phyloP scores from a whole-genome alignment of 208 protist genomes.

The Trypanosoma vivax region DNA sequence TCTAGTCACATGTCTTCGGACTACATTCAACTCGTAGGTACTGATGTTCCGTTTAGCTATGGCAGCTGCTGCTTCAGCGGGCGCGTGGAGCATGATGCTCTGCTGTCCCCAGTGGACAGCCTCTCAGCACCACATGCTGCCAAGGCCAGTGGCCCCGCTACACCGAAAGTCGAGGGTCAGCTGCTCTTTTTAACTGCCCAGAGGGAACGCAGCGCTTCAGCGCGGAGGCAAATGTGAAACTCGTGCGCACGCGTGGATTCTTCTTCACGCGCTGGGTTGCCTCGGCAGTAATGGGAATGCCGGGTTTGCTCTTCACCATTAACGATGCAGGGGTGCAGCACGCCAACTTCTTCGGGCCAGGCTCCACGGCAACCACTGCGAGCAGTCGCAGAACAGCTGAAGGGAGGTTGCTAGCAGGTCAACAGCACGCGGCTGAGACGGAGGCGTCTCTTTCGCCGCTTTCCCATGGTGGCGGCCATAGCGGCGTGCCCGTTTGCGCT shows the following conservation, averaged over 20 bases:
- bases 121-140: neutral
- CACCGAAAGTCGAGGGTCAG: constrained; percentile 28
- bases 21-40: constrained; percentile 73
- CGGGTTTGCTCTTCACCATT: constrained; percentile 80
- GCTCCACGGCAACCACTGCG: constrained; percentile 1
- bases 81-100: constrained; percentile 35
- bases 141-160: neutral
- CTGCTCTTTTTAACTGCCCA: constrained; percentile 86
- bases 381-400: too few species aligned
- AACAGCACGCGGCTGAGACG: too few species aligned
- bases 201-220: constrained; percentile 80
- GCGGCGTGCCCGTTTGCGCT: too few species aligned
- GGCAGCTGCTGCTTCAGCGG: constrained; percentile 77
- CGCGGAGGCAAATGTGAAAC: constrained; percentile 62
- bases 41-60: constrained; percentile 66
- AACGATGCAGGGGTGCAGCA: constrained; percentile 65
- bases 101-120: constrained; percentile 14
- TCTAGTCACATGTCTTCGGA: constrained; percentile 20
- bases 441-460: too few species aligned
- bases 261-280: constrained; percentile 64
- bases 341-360: constrained; percentile 71
- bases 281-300: constrained; percentile 74
- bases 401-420: too few species aligned
- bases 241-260: constrained; percentile 63
- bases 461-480: too few species aligned